A percentile compares a stretch with the other conserved stretches of the same genome.
Evolutionary conservation across 352 stramenopile genomes (phyloP).

Genomic region (Pythium aphanidermatum): DNA sequence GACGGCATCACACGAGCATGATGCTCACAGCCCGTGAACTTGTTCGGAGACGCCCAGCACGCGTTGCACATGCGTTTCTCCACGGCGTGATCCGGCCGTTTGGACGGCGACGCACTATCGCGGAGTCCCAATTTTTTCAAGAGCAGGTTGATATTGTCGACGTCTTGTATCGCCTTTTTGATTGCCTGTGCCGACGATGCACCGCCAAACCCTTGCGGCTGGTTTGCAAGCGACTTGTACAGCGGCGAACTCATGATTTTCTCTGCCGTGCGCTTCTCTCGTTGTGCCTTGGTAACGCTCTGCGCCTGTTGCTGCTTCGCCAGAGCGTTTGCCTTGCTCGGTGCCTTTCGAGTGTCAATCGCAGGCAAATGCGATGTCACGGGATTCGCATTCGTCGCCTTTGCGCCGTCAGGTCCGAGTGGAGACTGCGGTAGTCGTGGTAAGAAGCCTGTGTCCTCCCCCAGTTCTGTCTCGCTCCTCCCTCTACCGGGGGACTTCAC

Average conservation of each 20-base stretch:
- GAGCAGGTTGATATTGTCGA: conserved; percentile 64
- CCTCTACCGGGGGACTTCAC: conserved; percentile 18
- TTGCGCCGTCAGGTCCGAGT: not conserved
- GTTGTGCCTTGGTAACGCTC: conserved; percentile 21
- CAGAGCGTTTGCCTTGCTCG: conserved; percentile 3
- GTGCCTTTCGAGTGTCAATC: conserved; percentile 14
- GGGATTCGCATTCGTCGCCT: not conserved
- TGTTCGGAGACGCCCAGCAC: conserved; percentile 60
- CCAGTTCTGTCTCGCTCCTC: conserved; percentile 25
- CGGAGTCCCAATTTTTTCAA: conserved; percentile 66
- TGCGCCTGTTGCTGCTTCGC: conserved; percentile 3
- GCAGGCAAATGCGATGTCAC: conserved; percentile 21
- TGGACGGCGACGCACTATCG: conserved; percentile 27
- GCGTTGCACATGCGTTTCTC: conserved; percentile 80
- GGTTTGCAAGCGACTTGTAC: conserved; percentile 65
- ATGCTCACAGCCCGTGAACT: conserved; percentile 58
- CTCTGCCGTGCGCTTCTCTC: conserved; percentile 26
- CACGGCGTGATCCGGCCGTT: conserved; percentile 52
- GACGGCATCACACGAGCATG: conserved; percentile 33
- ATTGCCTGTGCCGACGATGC: conserved; percentile 25
- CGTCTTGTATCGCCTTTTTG: conserved; percentile 57
- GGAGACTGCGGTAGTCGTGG: conserved; percentile 1
- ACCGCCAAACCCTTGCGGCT: conserved; percentile 21
- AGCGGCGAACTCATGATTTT: conserved; percentile 70
- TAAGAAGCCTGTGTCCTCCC: conserved; percentile 3